Evolutionary conservation across 2,329 filamentous ascomycete genomes (phyloP), one percentile per base, ranked within the genome.

Genomic region (Ascochyta pisi): DNA sequence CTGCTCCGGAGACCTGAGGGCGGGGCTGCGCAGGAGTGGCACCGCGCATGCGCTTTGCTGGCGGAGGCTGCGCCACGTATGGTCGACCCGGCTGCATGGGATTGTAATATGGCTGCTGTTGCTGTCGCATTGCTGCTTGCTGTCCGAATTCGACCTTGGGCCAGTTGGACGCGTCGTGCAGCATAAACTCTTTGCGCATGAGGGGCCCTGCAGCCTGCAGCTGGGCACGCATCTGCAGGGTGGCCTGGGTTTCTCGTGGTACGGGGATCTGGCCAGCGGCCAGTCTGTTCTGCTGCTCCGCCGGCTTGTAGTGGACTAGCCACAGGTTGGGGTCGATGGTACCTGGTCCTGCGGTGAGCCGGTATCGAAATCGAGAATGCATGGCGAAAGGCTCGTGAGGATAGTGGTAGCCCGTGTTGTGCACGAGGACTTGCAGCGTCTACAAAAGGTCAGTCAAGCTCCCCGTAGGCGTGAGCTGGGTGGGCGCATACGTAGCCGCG

Each of bases 111-210:
- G 66, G 62, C 46, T 69, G 66, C 26, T 68, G 73, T 24, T 58
- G 62, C 45, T 54, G 48, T 45, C 65, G 62, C 60, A 66, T 63
- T 4, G 60, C 50, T n/a, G 50, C 60, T 23, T 58, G 61, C 34
- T 69, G 74, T n/a, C 90, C 89, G 60, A 91, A 86, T 40, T 86
- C 86, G 57, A 98, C 89, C 23, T 88, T 87, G 3, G 95, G 94
- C 93, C 94, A 98, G 77, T 92, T 96, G 62, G 87, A 84, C 37
- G 91, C 87, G 76, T 98, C 95, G 45, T 90, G 87, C 19, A 98
- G 83, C 88, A 97, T 96, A 72, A 98, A 98, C 68, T 97, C 92
- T 71, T 96, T 96, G 65, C 92, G 89, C 54, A 96, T 87, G 44
- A 77, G 60, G 67, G 93, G 90, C 6, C 92, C 94, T 62, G 91